These are phyloP conservation scores for Colletotrichum karsti DNA, from an alignment of 2,329 filamentous ascomycete species.

Conservation along the genomic window DNA sequence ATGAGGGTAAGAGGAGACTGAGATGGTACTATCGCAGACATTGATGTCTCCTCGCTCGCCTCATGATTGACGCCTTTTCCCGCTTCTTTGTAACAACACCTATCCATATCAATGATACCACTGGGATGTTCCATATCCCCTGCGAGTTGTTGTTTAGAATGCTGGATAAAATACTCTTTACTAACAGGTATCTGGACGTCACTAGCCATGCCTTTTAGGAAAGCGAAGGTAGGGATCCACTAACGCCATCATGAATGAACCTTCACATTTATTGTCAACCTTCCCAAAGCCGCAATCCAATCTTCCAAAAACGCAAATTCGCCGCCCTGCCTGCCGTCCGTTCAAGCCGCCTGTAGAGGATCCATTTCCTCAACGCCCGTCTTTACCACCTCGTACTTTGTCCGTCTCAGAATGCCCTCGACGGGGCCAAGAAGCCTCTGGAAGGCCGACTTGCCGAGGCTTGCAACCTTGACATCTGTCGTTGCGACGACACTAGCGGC, in stretches of 20 bases:
- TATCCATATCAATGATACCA: slow-evolving; percentile 18
- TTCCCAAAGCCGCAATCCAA: slow-evolving; percentile 17
- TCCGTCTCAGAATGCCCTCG: slow-evolving; percentile 92
- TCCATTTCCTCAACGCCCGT: slow-evolving; percentile 74
- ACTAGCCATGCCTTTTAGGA: slow-evolving; percentile 44
- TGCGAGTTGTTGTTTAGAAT: not conserved
- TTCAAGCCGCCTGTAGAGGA: slow-evolving; percentile 60
- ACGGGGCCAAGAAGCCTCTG: slow-evolving; percentile 92
- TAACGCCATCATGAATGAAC: slow-evolving; percentile 31
- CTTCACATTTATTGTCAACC: slow-evolving; percentile 17
- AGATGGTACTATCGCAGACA: too few species aligned
- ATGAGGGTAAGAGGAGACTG: slow-evolving; percentile 45
- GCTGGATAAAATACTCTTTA: slow-evolving; percentile 24
- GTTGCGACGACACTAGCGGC: slow-evolving; percentile 87
- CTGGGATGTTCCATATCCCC: not conserved
- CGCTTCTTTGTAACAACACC: not conserved
- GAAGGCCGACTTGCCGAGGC: slow-evolving; percentile 92
- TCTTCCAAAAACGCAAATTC: slow-evolving; percentile 13
- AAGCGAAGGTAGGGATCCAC: slow-evolving; percentile 43
- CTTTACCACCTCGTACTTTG: slow-evolving; percentile 67
- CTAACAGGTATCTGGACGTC: slow-evolving; percentile 41
- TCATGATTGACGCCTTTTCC: not conserved
- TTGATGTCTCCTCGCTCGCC: not conserved
- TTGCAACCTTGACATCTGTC: slow-evolving; percentile 92
- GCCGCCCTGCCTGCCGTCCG: not conserved